These are phyloP conservation scores for Acanthamoeba triangularis DNA, from an alignment of 208 protist genomes.

Conservation along the genomic window DNA sequence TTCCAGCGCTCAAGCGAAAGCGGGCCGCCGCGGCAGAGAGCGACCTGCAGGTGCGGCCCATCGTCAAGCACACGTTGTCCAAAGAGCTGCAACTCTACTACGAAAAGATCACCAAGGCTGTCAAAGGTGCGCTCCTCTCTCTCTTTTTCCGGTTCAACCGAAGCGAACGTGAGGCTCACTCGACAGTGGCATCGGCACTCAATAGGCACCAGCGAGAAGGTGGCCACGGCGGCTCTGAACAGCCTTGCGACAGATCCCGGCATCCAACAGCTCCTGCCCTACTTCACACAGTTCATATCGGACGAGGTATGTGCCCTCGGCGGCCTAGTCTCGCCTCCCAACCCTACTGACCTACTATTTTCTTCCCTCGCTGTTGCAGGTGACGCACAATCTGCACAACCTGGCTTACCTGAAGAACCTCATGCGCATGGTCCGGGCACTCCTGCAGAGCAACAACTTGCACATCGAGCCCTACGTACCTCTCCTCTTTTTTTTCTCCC, in stretches of 20 bases:
- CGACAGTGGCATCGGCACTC: too few relatives aligned
- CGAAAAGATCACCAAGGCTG: constrained; percentile 88
- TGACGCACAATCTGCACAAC: constrained; percentile 85
- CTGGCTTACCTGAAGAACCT: constrained; percentile 86
- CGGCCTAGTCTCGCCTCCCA: neutral
- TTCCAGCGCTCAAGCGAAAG: constrained; percentile 35
- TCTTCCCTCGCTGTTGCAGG: constrained; percentile 16
- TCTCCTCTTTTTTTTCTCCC: neutral
- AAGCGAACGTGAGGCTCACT: neutral
- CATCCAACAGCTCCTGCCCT: constrained; percentile 93
- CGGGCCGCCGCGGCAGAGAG: neutral
- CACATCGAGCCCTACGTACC: constrained; percentile 90
- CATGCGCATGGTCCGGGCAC: constrained; percentile 88
- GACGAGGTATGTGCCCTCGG: constrained; percentile 84
- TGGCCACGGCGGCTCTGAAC: constrained; percentile 79
- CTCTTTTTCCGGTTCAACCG: neutral
- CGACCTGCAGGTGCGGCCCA: constrained; percentile 81
- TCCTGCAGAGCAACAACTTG: constrained; percentile 88
- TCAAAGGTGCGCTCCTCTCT: constrained; percentile 58
- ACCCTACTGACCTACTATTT: neutral
- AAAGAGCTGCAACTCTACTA: constrained; percentile 93
- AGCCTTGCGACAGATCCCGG: constrained; percentile 88
- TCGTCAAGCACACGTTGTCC: constrained; percentile 90
- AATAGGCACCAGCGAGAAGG: constrained; percentile 47
- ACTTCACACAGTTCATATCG: constrained; percentile 92